Percentiles rank a stretch among this genome's conserved stretches.
Evolutionary conservation across 2,329 filamentous ascomycete genomes (phyloP).

Genomic region (Monascus ruber): DNA sequence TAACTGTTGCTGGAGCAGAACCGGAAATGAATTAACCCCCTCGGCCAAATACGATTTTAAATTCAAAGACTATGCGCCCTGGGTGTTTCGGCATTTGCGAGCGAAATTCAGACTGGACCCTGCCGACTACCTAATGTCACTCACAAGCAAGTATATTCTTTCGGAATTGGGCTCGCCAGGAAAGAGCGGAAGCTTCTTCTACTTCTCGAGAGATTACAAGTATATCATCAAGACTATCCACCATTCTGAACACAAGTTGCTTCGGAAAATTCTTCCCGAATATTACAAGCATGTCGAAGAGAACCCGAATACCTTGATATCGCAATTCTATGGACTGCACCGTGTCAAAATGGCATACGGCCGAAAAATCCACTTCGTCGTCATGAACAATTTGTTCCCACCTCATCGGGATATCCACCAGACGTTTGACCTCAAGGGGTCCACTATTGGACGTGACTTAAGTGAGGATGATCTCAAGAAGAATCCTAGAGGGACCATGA

Average conservation of each 20-base stretch:
- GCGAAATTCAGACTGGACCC: constrained; percentile 83
- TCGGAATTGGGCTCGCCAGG: constrained; percentile 94
- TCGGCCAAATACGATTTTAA: constrained; percentile 99
- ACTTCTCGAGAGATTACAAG: constrained; percentile 98
- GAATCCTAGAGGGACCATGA: constrained; percentile 86
- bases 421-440: constrained; percentile 94
- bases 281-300: constrained; percentile 88
- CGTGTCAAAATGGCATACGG: constrained; percentile 97
- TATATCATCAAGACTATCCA: constrained; percentile 99
- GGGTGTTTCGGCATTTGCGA: constrained; percentile 92
- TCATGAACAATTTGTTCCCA: constrained; percentile 99
- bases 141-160: constrained; percentile 97
- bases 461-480: constrained; percentile 74
- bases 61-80: constrained; percentile 99
- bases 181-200: constrained; percentile 98
- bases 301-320: constrained; percentile 93
- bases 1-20: constrained; percentile 43
- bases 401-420: constrained; percentile 95
- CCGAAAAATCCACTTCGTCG: constrained; percentile 96
- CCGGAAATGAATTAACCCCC: constrained; percentile 91
- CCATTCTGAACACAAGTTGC: constrained; percentile 58
- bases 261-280: constrained; percentile 52
- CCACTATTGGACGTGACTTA: constrained; percentile 85
- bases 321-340: constrained; percentile 94
- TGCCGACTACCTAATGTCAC: constrained; percentile 93